These are phyloP conservation scores for Gonium pectorale DNA, from an alignment of 139 green algal species.

Conservation along the genomic window DNA sequence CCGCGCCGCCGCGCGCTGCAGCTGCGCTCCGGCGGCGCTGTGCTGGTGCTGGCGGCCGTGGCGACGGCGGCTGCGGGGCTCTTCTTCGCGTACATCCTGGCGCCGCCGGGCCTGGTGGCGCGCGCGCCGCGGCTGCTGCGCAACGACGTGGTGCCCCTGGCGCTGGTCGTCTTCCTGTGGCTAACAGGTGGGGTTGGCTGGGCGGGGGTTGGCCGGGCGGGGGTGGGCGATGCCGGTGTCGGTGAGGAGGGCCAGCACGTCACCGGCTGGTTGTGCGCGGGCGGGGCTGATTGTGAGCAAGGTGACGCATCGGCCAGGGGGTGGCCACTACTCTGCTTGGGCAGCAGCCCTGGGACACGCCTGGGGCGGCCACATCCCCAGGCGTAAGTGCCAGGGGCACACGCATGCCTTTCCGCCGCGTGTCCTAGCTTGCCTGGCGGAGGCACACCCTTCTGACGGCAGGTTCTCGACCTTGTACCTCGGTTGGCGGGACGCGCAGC, in stretches of 20 bases:
- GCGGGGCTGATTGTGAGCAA: not conserved
- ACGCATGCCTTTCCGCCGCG: too few relatives aligned
- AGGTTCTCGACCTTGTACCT: too few relatives aligned
- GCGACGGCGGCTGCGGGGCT: constrained; percentile 38
- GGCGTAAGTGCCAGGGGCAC: too few relatives aligned
- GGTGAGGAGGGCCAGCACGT: not conserved
- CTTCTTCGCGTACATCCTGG: constrained; percentile 83
- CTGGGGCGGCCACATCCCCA: too few relatives aligned
- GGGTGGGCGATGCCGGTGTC: too few relatives aligned
- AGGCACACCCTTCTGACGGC: too few relatives aligned
- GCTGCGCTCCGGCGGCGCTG: constrained; percentile 43
- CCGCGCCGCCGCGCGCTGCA: constrained; percentile 64
- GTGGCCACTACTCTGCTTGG: too few relatives aligned
- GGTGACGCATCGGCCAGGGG: too few relatives aligned
- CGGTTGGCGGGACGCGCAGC: too few relatives aligned
- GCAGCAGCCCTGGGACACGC: too few relatives aligned
- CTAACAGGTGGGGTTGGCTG: not conserved
- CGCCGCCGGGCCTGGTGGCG: not conserved
- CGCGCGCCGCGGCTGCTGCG: constrained; percentile 34
- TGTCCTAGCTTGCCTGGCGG: too few relatives aligned
- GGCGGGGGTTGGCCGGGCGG: too few relatives aligned
- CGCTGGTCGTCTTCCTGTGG: constrained; percentile 56
- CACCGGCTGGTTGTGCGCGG: not conserved
- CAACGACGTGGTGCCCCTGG: constrained; percentile 61
- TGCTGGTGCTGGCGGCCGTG: constrained; percentile 54